These are phyloP conservation scores for Phallus indusiatus DNA, from an alignment of 768 basidiomycete species.

Conservation along the genomic window DNA sequence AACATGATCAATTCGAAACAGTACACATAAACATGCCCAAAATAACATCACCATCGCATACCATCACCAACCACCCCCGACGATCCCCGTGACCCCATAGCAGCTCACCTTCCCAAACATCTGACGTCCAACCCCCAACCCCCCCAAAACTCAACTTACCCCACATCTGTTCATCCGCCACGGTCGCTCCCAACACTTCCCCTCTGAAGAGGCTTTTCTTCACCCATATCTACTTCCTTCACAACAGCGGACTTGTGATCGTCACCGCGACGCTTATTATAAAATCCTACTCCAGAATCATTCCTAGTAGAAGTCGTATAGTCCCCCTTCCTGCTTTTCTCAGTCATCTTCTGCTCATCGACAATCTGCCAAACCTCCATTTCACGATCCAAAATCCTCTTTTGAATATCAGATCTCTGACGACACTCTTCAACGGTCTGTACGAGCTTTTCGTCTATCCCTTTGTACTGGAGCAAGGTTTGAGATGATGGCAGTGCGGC, in stretches of 20 bases:
- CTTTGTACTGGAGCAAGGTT: neutral
- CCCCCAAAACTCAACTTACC: neutral
- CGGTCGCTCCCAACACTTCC: conserved; percentile 9
- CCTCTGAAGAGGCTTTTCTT: conserved; percentile 4
- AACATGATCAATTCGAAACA: too few species aligned
- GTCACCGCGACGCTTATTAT: neutral
- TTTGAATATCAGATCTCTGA: conserved; percentile 2
- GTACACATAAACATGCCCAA: too few species aligned
- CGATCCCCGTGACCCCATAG: too few species aligned
- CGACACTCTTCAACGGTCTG: conserved; percentile 5
- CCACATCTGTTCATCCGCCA: neutral
- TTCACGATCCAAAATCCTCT: conserved; percentile 3
- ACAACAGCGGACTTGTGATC: neutral
- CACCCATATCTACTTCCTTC: neutral
- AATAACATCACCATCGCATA: too few species aligned
- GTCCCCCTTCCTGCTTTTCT: neutral
- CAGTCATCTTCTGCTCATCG: conserved; percentile 3
- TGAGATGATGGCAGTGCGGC: neutral
- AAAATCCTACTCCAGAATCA: neutral
- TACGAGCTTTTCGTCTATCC: neutral
- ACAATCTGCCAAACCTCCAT: conserved; percentile 10
- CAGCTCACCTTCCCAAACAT: too few species aligned
- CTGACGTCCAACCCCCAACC: too few species aligned
- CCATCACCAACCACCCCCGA: too few species aligned
- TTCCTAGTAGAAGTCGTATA: neutral